Conservation (phyloP, 1,284 basidiomycete genomes). For the Trichosporon coremiiforme region DNA sequence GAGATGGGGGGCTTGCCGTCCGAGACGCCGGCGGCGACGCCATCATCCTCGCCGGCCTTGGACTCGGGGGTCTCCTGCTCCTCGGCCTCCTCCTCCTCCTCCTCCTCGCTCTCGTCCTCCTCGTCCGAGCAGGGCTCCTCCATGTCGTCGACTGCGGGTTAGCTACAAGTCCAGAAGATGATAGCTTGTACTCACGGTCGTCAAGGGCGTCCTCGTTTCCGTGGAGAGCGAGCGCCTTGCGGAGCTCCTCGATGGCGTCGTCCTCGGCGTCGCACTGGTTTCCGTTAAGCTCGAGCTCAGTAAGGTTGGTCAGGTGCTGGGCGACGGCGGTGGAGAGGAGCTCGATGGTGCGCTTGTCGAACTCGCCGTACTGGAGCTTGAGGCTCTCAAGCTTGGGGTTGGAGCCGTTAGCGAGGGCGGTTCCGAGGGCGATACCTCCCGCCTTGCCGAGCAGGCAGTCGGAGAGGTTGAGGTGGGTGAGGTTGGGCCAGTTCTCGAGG, state of each 20-base stretch:
- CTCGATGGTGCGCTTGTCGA: constrained; percentile 70
- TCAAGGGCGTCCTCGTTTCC: constrained; percentile 81
- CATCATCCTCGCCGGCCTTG: constrained; percentile 43
- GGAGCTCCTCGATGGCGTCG: constrained; percentile 68
- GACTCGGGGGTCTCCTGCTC: constrained; percentile 55
- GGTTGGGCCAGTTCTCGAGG: constrained; percentile 69
- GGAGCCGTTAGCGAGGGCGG: constrained; percentile 65
- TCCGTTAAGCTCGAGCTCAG: constrained; percentile 77
- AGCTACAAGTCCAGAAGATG: not conserved
- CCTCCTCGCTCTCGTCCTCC: constrained; percentile 59
- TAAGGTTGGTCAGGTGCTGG: constrained; percentile 64
- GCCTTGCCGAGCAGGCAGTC: constrained; percentile 80
- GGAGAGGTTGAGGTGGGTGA: constrained; percentile 81
- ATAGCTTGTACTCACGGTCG: constrained; percentile 57
- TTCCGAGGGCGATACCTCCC: constrained; percentile 65
- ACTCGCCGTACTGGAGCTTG: constrained; percentile 86
- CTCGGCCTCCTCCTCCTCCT: constrained; percentile 57
- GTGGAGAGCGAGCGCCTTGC: constrained; percentile 67
- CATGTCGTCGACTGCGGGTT: constrained; percentile 64
- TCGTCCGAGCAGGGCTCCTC: constrained; percentile 63
- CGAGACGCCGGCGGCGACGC: constrained; percentile 44
- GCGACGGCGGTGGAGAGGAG: constrained; percentile 69
- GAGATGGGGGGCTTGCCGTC: constrained; percentile 40
- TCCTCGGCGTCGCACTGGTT: constrained; percentile 84
- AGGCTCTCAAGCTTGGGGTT: constrained; percentile 72